Evolutionary conservation across 768 basidiomycete species (phyloP).

Genomic region (Tremella fuciformis): DNA sequence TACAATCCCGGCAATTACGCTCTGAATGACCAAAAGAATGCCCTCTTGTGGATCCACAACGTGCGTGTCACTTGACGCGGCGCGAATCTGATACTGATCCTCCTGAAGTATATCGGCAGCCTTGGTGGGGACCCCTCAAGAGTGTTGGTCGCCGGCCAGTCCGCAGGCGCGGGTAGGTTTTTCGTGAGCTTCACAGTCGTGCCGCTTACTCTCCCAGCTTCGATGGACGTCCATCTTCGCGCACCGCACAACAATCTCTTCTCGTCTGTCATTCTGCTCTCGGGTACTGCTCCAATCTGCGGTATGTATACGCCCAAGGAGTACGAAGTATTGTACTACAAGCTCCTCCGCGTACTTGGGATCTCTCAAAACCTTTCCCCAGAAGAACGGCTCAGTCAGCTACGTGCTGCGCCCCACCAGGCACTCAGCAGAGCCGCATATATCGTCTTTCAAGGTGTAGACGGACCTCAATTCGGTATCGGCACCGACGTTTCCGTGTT

Average conservation of each 20-base stretch:
- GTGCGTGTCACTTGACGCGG: background rate
- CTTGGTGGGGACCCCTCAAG: slow-evolving; percentile 9
- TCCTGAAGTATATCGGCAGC: slow-evolving; percentile 6
- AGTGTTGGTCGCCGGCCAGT: slow-evolving; percentile 2
- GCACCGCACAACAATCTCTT: slow-evolving; percentile 8
- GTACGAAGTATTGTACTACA: slow-evolving; percentile 9
- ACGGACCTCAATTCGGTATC: slow-evolving; percentile 20
- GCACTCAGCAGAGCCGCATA: slow-evolving; percentile 10
- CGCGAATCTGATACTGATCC: background rate
- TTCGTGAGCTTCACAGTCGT: no score
- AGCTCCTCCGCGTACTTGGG: slow-evolving; percentile 17
- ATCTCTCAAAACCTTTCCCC: slow-evolving; percentile 8
- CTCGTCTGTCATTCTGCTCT: background rate
- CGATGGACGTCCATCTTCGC: slow-evolving; percentile 11
- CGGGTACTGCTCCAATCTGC: slow-evolving; percentile 18
- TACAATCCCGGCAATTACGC: slow-evolving; percentile 18
- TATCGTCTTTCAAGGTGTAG: slow-evolving; percentile 15
- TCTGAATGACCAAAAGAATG: slow-evolving; percentile 9
- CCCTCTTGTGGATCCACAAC: slow-evolving; percentile 10
- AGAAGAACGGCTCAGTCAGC: slow-evolving; percentile 9
- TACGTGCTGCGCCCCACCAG: slow-evolving; percentile 8
- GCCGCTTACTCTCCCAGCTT: background rate
- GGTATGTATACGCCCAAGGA: slow-evolving; percentile 19
- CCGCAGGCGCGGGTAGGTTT: slow-evolving; percentile 4
- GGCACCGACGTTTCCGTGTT: slow-evolving; percentile 13